A percentile compares a stretch with the other conserved stretches of the same genome.
Conservation (phyloP, 768 basidiomycete species). For the Jaapia argillacea region DNA sequence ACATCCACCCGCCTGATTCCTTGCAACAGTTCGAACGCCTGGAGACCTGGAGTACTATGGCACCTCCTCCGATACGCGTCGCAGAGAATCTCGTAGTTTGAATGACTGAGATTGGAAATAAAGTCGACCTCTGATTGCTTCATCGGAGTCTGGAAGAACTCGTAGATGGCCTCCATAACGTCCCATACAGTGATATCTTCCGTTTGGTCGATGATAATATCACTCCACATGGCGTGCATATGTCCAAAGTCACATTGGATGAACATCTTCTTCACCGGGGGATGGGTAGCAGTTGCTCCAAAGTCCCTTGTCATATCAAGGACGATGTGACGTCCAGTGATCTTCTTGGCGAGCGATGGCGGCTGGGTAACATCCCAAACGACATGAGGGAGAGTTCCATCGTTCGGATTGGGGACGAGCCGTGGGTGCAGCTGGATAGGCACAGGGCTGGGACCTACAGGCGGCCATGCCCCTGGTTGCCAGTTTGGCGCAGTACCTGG, state of each 20-base stretch:
- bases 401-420: constrained; percentile 22
- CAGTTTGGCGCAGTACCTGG: not conserved
- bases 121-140: constrained; percentile 19
- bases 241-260: constrained; percentile 15
- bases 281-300: constrained; percentile 13
- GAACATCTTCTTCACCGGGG: constrained; percentile 11
- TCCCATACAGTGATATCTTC: constrained; percentile 30
- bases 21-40: constrained; percentile 25
- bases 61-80: constrained; percentile 26
- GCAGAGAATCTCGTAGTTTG: constrained; percentile 13
- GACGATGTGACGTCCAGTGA: constrained; percentile 18
- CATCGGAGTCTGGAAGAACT: constrained; percentile 36
- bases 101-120: constrained; percentile 10
- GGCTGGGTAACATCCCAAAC: constrained; percentile 26
- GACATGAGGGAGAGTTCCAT: constrained; percentile 18
- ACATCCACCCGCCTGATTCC: constrained; percentile 41
- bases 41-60: constrained; percentile 27
- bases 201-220: constrained; percentile 29
- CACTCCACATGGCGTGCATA: constrained; percentile 29
- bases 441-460: not conserved
- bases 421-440: constrained; percentile 12
- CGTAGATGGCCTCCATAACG: constrained; percentile 37
- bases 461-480: not conserved
- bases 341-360: constrained; percentile 20
- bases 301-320: constrained; percentile 12